Conservation (phyloP, 139 green algal genomes). For the Gonium pectorale region DNA sequence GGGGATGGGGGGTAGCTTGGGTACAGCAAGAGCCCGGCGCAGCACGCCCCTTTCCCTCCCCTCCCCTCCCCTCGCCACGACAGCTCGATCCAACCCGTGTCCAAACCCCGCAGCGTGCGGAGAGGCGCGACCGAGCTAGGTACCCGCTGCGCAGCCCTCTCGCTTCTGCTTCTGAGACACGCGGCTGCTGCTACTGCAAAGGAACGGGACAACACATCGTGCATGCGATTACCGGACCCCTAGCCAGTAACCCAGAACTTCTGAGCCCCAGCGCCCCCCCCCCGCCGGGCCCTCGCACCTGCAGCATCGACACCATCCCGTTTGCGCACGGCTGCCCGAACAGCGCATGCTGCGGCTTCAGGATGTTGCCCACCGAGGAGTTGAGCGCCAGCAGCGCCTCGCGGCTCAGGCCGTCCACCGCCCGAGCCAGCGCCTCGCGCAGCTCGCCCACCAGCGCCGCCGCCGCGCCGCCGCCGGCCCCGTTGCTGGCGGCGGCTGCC, state of each 20-base stretch:
- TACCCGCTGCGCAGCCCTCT: too few relatives aligned
- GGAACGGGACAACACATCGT: neutral
- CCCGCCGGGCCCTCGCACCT: conserved; percentile 6
- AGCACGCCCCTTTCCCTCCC: neutral
- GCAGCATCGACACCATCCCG: conserved; percentile 34
- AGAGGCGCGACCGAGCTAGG: too few relatives aligned
- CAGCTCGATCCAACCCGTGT: too few relatives aligned
- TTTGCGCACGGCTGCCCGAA: conserved; percentile 34
- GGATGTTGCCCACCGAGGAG: neutral
- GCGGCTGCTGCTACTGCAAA: neutral
- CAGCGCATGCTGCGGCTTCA: conserved; percentile 21
- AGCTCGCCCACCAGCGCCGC: conserved; percentile 17
- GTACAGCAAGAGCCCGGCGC: neutral
- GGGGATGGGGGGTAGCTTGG: neutral
- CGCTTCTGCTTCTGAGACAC: neutral
- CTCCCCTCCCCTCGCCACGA: neutral
- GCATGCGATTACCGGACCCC: neutral
- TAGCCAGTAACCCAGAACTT: too few relatives aligned
- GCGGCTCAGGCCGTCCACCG: conserved; percentile 20
- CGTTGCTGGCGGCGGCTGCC: neutral
- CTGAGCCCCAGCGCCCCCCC: neutral
- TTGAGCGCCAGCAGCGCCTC: conserved; percentile 28
- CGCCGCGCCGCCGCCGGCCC: neutral
- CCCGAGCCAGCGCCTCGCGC: neutral
- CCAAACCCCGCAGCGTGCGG: neutral